Evolutionary conservation across 1,139 yeast species (phyloP), one percentile per base, ranked within the genome.

Genomic region (Kodamaea alishanica): DNA sequence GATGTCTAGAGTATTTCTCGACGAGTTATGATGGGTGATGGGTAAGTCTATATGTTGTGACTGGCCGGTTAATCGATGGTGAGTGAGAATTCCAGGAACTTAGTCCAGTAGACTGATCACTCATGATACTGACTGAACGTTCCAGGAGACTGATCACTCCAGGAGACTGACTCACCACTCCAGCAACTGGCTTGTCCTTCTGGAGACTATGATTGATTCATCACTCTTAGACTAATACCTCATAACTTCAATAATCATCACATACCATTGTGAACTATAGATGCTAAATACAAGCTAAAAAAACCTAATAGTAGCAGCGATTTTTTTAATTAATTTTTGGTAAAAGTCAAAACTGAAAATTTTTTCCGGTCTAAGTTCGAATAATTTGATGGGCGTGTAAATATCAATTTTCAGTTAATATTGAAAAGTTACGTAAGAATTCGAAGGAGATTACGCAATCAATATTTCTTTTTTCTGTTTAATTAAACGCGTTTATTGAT

Each of bases 261-360:
- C 60, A 54, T 55, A 55, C 60, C 60, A 55, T 55, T 53, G 49
- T 52, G 57, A 50, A 46, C 48, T 47, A 38, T 40, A 39, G 46
- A 41, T 46, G 44, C 43, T 40, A 42, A 38, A 38, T 42, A 44
- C 30, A 32, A 32, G 32, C 35, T 23, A 32, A 32, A 24, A 24
- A 10, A 15, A n/a, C 20, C 20, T 20, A 11, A 24, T 30, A n/a
- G 20, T 15, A 15, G 10, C 32, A 30, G 24, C 24, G 32, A 8
- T 12, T 30, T 30, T 30, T 30, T 30, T 8, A 30, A 30, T 30
- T 8, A 30, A 30, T 26, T 32, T 10, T 32, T 24, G 28, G 33
- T 34, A 32, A 36, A 36, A 36, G 9, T 22, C 35, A 32, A 25
- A 31, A 15, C 28, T 44, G 50, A 48, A 48, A 48, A 48, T 39